Percentiles rank a stretch among this genome's conserved stretches.
Conservation (phyloP, 345 rosid genomes). For the Sonneratia alba region DNA sequence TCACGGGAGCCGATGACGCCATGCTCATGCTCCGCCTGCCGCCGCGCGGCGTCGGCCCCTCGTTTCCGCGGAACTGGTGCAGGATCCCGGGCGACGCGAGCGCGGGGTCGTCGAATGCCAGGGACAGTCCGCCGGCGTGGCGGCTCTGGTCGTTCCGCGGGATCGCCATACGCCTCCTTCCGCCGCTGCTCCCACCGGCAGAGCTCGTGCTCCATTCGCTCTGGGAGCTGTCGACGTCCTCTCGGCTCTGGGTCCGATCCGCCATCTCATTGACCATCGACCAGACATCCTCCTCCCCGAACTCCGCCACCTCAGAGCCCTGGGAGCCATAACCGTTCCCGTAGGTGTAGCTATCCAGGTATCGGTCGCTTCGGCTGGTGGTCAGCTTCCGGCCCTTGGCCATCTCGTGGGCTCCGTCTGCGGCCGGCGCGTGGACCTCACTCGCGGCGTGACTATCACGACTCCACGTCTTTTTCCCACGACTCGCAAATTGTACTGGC, state of each 20-base stretch:
- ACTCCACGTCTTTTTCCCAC: neutral
- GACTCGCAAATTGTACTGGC: neutral
- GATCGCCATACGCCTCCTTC: neutral
- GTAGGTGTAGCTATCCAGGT: constrained; percentile 15
- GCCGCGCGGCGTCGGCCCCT: neutral
- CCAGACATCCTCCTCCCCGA: constrained; percentile 25
- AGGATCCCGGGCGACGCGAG: constrained; percentile 14
- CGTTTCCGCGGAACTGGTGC: constrained; percentile 15
- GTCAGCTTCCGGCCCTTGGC: constrained; percentile 25
- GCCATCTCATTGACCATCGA: constrained; percentile 7
- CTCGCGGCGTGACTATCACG: neutral
- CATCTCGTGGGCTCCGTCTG: constrained; percentile 9
- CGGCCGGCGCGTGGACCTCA: neutral
- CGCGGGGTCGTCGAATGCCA: constrained; percentile 13
- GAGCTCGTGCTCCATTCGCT: neutral
- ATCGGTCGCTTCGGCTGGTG: constrained; percentile 23
- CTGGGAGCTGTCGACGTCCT: neutral
- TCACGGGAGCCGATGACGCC: constrained; percentile 20
- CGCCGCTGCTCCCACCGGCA: neutral
- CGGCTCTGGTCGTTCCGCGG: neutral
- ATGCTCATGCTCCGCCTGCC: neutral
- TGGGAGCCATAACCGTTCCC: neutral
- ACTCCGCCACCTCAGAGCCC: constrained; percentile 9
- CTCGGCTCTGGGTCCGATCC: neutral
- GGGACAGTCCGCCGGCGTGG: constrained; percentile 20